These are phyloP conservation scores for Auricularia auricula-judae DNA, from an alignment of 768 basidiomycete species.

Conservation along the genomic window DNA sequence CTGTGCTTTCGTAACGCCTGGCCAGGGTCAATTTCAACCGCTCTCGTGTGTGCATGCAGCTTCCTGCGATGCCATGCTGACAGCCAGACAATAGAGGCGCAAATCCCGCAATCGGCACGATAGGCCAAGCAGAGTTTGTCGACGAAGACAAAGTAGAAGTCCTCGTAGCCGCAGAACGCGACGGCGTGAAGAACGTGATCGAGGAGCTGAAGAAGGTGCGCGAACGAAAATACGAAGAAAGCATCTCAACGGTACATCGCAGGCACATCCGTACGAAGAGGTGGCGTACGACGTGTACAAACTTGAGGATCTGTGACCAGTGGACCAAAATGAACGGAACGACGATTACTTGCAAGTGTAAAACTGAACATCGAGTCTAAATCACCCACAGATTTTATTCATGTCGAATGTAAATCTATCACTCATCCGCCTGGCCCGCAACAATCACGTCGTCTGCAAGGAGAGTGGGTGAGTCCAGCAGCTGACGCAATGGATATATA, in stretches of 20 bases:
- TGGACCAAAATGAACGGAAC: too few species aligned
- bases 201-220: conserved; percentile 36
- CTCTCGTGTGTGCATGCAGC: background rate
- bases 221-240: background rate
- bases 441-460: background rate
- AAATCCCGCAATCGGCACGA: conserved; percentile 33
- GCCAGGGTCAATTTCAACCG: conserved; percentile 31
- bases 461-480: background rate
- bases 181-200: conserved; percentile 29
- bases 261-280: conserved; percentile 50
- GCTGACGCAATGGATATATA: background rate
- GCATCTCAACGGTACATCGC: background rate
- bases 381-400: too few species aligned
- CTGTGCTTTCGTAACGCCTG: conserved; percentile 44
- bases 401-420: background rate
- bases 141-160: conserved; percentile 47
- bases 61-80: conserved; percentile 32
- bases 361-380: too few species aligned
- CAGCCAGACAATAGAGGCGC: conserved; percentile 25
- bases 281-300: conserved; percentile 47
- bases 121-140: conserved; percentile 34
- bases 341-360: too few species aligned
- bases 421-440: conserved; percentile 2
- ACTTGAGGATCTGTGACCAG: conserved; percentile 22
- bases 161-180: conserved; percentile 27